Evolutionary conservation across 2,329 filamentous ascomycete species (phyloP), one percentile per base, ranked within the genome.

Genomic region (Colletotrichum karsti): DNA sequence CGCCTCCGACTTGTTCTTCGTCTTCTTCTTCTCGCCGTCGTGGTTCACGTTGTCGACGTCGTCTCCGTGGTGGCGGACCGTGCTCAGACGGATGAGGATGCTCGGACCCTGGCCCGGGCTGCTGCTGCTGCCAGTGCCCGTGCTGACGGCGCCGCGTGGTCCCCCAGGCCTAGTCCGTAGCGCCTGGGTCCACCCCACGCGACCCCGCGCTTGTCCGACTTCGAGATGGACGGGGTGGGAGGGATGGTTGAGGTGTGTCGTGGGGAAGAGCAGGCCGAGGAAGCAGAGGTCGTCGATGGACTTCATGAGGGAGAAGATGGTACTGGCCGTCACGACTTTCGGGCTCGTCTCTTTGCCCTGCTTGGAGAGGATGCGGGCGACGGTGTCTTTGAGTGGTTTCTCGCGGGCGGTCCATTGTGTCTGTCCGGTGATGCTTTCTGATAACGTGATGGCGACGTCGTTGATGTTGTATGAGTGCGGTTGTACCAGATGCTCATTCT

Each of bases 41-140:
- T n/a, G n/a, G n/a, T n/a, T n/a, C n/a, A n/a, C n/a, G n/a, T n/a
- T n/a, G n/a, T n/a, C n/a, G n/a, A n/a, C n/a, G n/a, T n/a, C n/a
- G 37, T 53, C 44, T 24, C 12, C 35, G 37, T 24, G 60, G 46
- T 67, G 44, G 44, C 64, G 64, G 51, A 53, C 53, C 24, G 64
- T 67, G 64, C 60, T 67, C 64, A 67, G n/a, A n/a, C 60, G 64
- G 60, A 67, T 67, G n/a, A 39, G 37, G 53, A 67, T 64, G 60
- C 53, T 67, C 22, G 59, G 53, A 24, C 30, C 35, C 30, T 28
- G 46, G 30, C 30, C 35, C 30, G 42, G 46, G 28, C 46, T 51
- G 46, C 24, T 18, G 46, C 18, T 30, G 54, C 54, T n/a, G n/a
- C n/a, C n/a, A n/a, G n/a, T n/a, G n/a, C n/a, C n/a, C n/a, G n/a